phyloP scores from a whole-genome alignment of 108 stramenopile genomes.

The Aurantiochytrium sp. region DNA sequence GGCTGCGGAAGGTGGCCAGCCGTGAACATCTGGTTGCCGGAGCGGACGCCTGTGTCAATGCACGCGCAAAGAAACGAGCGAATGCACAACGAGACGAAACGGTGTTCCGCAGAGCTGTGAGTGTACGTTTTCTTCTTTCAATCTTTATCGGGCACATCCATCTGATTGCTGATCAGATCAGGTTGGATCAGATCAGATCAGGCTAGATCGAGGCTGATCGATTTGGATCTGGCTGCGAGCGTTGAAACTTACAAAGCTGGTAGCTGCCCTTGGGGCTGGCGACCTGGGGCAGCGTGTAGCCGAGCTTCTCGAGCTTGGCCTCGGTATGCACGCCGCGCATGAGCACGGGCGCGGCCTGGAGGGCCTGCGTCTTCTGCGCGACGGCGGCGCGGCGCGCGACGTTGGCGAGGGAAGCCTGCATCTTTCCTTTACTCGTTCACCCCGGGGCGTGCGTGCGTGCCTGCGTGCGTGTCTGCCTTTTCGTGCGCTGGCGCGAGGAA shows the following conservation, averaged over 20 bases:
- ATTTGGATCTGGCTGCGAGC: too few relatives aligned
- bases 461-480: too few relatives aligned
- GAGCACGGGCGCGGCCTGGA: neutral
- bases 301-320: conserved; percentile 30
- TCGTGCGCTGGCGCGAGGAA: too few relatives aligned
- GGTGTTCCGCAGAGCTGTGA: too few relatives aligned
- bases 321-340: conserved; percentile 19
- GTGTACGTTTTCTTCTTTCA: too few relatives aligned
- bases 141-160: too few relatives aligned
- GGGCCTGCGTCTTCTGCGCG: neutral
- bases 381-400: neutral
- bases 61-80: too few relatives aligned
- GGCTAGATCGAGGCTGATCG: too few relatives aligned
- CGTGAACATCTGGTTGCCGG: conserved; percentile 62
- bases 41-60: neutral
- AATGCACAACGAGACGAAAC: too few relatives aligned
- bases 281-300: conserved; percentile 65
- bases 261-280: conserved; percentile 75
- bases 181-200: too few relatives aligned
- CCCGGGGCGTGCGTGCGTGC: too few relatives aligned
- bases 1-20: conserved; percentile 71
- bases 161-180: too few relatives aligned
- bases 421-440: neutral
- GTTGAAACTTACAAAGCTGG: conserved; percentile 28
- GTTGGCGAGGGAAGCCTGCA: neutral